phyloP scores from a whole-genome alignment of 257 asterid genomes.

The Lycium ferocissimum region DNA sequence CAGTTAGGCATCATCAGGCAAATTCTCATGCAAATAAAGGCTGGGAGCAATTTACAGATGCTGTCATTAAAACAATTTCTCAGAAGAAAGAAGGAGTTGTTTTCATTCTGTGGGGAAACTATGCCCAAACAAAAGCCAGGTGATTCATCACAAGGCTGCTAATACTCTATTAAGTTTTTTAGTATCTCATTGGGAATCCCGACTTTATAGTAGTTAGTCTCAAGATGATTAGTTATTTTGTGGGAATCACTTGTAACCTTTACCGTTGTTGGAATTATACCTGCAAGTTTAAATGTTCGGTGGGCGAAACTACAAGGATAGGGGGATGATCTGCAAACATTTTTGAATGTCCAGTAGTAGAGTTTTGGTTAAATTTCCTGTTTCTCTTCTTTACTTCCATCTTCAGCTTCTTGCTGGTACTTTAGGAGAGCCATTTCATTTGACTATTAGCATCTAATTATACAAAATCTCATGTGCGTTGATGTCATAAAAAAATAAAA shows the following conservation, averaged over 20 bases:
- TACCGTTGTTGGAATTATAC: background rate
- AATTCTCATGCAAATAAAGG: conserved; percentile 96
- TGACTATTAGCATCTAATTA: background rate
- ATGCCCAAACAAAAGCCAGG: conserved; percentile 93
- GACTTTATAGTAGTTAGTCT: background rate
- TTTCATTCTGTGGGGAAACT: conserved; percentile 98
- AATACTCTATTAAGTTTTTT: conserved; percentile 8
- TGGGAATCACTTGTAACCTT: conserved; percentile 20
- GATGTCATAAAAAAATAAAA: too few relatives aligned
- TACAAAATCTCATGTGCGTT: conserved; percentile 5
- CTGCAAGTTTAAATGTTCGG: conserved; percentile 10
- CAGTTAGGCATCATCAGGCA: conserved; percentile 92
- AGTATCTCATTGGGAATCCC: background rate
- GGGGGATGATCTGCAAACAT: background rate
- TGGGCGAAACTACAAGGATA: background rate
- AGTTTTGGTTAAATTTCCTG: background rate
- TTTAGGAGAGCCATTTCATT: conserved; percentile 12
- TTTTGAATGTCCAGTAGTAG: conserved; percentile 9
- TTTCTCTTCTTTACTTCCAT: background rate
- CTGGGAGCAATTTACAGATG: conserved; percentile 98
- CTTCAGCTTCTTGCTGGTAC: conserved; percentile 28
- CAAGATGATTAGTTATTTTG: background rate
- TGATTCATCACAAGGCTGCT: conserved; percentile 37
- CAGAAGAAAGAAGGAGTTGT: conserved; percentile 81
- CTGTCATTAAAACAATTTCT: conserved; percentile 84